Conservation (phyloP, 2,329 filamentous ascomycete species). For the Lachnellula arida region DNA sequence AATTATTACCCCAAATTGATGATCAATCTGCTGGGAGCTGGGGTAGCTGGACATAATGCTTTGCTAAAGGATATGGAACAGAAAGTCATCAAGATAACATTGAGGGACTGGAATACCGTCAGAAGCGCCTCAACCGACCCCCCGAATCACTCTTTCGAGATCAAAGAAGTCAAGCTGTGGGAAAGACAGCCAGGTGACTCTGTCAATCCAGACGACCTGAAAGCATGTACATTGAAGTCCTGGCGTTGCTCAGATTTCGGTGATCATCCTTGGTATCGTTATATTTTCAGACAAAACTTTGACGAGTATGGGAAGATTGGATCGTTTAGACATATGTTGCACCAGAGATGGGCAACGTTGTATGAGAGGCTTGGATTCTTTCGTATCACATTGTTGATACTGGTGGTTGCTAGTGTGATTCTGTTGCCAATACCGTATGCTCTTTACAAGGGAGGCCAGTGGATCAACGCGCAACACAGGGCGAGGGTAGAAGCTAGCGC, state of each 20-base stretch:
- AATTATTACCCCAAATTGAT: conserved; percentile 3
- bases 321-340: conserved; percentile 13
- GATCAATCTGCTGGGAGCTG: conserved; percentile 9
- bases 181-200: not conserved
- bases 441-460: conserved; percentile 2
- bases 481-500: not conserved
- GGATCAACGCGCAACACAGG: not conserved
- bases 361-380: conserved; percentile 9
- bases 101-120: not conserved
- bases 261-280: conserved; percentile 16
- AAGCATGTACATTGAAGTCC: conserved; percentile 14
- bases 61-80: not conserved
- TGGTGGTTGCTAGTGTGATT: conserved; percentile 13
- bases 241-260: conserved; percentile 19
- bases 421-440: conserved; percentile 13
- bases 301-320: conserved; percentile 20
- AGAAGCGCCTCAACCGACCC: not conserved
- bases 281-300: conserved; percentile 18
- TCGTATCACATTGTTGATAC: conserved; percentile 8
- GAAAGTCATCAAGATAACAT: not conserved
- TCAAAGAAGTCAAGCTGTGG: not conserved
- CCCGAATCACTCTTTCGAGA: not conserved
- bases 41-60: conserved; percentile 4
- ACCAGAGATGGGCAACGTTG: conserved; percentile 13
- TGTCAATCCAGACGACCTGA: conserved; percentile 1